Evolutionary conservation across 2,329 filamentous ascomycete genomes (phyloP).

Genomic region (Rhexocercosporidium sp.): DNA sequence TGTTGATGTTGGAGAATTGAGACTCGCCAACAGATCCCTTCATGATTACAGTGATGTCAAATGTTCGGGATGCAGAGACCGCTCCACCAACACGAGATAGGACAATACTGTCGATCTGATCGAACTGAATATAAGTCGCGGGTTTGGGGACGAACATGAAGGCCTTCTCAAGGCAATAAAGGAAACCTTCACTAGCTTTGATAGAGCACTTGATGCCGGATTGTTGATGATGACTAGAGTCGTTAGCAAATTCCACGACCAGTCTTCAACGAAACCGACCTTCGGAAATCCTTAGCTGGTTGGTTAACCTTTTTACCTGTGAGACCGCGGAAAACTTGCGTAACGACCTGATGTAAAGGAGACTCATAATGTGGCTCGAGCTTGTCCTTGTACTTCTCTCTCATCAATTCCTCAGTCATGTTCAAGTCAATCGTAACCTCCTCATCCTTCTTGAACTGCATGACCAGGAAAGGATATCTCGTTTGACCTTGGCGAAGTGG

Average conservation of each 20-base stretch:
- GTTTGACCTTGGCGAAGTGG: conserved; percentile 97
- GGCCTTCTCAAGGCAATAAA: conserved; percentile 97
- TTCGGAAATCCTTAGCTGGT: conserved; percentile 92
- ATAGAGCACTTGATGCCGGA: conserved; percentile 99
- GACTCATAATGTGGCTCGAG: conserved; percentile 90
- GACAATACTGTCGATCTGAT: conserved; percentile 88
- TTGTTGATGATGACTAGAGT: conserved; percentile 79
- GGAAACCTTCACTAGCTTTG: conserved; percentile 96
- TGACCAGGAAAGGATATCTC: conserved; percentile 96
- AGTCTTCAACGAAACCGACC: conserved; percentile 49
- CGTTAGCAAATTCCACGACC: conserved; percentile 37
- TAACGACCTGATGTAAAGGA: conserved; percentile 90
- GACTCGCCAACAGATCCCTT: conserved; percentile 87
- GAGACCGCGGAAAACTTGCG: conserved; percentile 92
- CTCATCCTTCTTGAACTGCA: conserved; percentile 98
- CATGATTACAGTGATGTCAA: conserved; percentile 92
- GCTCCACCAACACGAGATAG: conserved; percentile 96
- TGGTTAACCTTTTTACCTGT: conserved; percentile 95
- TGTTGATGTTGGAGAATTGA: conserved; percentile 99
- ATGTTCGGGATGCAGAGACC: conserved; percentile 91
- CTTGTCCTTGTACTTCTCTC: conserved; percentile 88
- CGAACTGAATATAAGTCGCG: conserved; percentile 94
- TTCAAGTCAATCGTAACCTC: conserved; percentile 97
- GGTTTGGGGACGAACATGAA: conserved; percentile 99
- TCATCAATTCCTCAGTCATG: conserved; percentile 87